Evolutionary conservation across 2,329 filamentous ascomycete species (phyloP).

Genomic region (Fusarium phyllophilum): DNA sequence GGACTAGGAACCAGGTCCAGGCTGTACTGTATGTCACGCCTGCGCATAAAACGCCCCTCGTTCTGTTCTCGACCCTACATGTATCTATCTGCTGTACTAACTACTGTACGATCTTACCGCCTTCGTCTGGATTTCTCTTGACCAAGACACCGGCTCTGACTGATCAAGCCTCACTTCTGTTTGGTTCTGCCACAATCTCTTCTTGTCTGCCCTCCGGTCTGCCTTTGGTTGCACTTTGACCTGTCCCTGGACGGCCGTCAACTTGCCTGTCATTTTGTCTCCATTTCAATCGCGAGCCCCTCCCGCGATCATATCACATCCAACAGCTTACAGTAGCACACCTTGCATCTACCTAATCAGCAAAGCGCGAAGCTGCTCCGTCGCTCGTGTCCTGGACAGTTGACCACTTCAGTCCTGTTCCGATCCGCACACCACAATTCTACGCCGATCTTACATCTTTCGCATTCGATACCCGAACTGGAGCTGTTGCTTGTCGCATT

Average conservation of each 20-base stretch:
- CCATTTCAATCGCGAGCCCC: slow-evolving; percentile 26
- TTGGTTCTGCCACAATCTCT: slow-evolving; percentile 38
- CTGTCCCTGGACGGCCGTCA: slow-evolving; percentile 25
- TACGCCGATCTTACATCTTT: slow-evolving; percentile 7
- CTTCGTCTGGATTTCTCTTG: slow-evolving; percentile 33
- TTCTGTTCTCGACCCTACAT: slow-evolving; percentile 26
- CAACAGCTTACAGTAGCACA: slow-evolving; percentile 26
- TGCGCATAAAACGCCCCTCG: slow-evolving; percentile 35
- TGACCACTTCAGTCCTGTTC: slow-evolving; percentile 3
- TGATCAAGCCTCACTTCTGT: slow-evolving; percentile 39
- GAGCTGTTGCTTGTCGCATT: slow-evolving; percentile 28
- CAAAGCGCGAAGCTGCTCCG: background rate
- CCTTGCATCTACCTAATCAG: background rate
- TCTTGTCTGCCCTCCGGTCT: slow-evolving; percentile 31
- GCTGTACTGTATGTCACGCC: slow-evolving; percentile 38
- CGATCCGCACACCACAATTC: slow-evolving; percentile 32
- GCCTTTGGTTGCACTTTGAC: slow-evolving; percentile 24
- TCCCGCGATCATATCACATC: slow-evolving; percentile 24
- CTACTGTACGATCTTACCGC: slow-evolving; percentile 36
- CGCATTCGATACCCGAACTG: slow-evolving; percentile 19
- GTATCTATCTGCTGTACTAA: slow-evolving; percentile 4
- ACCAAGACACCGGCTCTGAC: slow-evolving; percentile 27
- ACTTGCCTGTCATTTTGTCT: slow-evolving; percentile 6
- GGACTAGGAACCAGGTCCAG: slow-evolving; percentile 13
- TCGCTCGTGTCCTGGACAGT: background rate